Base-by-base conservation (phyloP, 2,329 filamentous ascomycete genomes). In the Calonectria leucothoes region DNA sequence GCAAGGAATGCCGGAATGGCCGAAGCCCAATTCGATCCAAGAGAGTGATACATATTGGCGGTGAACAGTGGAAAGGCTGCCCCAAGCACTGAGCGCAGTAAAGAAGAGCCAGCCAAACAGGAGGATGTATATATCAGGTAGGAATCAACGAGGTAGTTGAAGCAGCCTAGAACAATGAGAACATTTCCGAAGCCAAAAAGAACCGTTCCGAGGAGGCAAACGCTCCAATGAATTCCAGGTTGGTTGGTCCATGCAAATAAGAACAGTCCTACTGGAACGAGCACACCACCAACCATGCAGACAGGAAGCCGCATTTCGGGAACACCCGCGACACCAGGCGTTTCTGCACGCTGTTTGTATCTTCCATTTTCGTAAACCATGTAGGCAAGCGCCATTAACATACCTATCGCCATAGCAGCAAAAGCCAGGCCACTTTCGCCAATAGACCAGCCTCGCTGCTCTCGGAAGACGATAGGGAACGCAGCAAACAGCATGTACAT, bases 111-210 rank as follows among this genome's bases (percentile, higher is more conserved):
- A 2, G 94, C 94, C 6, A 96, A 86, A 0, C 92, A 93, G 0
- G 92, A 94, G 0, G 94, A 94, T 0, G 95, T 94, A 74, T 93
- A 96, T 76, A 96, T 93, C 63, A 92, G 92, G 82, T 95, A 92
- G 2, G 91, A 85, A 79, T 94, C 93, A 75, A 94, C 90, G 14
- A 94, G 87, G 82, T 94, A 94, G 83, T 91, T 93, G 80, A 91
- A 88, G 48, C 91, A 84, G 3, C 87, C 86, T 14, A 94, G 83
- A 85, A 94, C 94, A 25, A 94, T 90, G 23, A 93, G 84, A 0
- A 93, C 90, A 66, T 89, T 82, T 6, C 88, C 91, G 75, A 88
- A 81, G 70, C 92, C 91, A 71, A 93, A 87, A 49, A 88, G 85
- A 1, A 83, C 82, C 2, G 86, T 83, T 11, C 81, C 83, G 6